phyloP scores from a whole-genome alignment of 2,329 filamentous ascomycete genomes.

The Colletotrichum gigasporum region DNA sequence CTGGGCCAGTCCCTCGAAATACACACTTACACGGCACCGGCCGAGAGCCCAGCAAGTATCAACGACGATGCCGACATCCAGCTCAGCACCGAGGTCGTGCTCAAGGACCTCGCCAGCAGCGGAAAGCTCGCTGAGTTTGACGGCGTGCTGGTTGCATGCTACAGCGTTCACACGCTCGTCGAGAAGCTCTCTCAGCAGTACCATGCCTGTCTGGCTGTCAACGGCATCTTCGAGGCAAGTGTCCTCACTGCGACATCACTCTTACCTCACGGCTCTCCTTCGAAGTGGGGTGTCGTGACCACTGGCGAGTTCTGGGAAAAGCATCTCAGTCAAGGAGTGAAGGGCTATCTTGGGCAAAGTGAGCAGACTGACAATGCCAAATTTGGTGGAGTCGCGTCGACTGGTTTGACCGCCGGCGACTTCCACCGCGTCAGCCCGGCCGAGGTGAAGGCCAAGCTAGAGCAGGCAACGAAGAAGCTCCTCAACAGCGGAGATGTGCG shows the following conservation, averaged over 20 bases:
- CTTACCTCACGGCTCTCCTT: conserved; percentile 43
- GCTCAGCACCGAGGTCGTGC: conserved; percentile 69
- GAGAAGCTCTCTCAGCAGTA: conserved; percentile 55
- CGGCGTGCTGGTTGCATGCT: conserved; percentile 89
- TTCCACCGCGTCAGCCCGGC: conserved; percentile 76
- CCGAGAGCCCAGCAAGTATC: conserved; percentile 75
- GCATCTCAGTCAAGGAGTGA: conserved; percentile 74
- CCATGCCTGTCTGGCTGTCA: conserved; percentile 60
- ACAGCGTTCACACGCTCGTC: conserved; percentile 84
- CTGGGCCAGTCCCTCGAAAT: conserved; percentile 56
- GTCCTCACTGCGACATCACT: conserved; percentile 71
- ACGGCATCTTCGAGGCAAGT: conserved; percentile 90
- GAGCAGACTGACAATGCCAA: conserved; percentile 47
- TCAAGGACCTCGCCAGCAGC: conserved; percentile 52
- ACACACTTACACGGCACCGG: conserved; percentile 72
- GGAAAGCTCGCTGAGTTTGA: conserved; percentile 63
- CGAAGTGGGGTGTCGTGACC: conserved; percentile 86
- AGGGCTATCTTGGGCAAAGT: conserved; percentile 66
- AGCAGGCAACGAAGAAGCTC: conserved; percentile 73
- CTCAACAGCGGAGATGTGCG: conserved; percentile 65
- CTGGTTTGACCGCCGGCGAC: conserved; percentile 81
- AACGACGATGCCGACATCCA: conserved; percentile 77
- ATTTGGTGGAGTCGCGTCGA: conserved; percentile 85
- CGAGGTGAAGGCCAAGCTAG: conserved; percentile 73
- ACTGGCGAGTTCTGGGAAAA: conserved; percentile 87